Evolutionary conservation across 495 filamentous ascomycete species (phyloP).

Genomic region (Penicillium desertorum): DNA sequence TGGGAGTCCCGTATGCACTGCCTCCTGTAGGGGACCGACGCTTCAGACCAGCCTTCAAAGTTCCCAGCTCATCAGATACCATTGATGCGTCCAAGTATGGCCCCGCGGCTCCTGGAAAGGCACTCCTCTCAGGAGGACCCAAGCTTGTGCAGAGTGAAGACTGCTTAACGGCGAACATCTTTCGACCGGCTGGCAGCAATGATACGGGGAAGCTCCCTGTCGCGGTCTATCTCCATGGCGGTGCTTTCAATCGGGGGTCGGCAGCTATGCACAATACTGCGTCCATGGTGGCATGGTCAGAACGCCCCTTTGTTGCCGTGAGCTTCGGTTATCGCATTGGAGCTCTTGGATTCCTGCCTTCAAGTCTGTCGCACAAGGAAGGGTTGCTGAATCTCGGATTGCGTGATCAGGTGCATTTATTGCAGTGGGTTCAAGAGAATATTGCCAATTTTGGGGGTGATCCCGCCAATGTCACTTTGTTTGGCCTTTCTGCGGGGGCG

Average conservation of each 20-base stretch:
- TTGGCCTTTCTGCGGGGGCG: conserved; percentile 63
- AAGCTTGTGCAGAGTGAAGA: conserved; percentile 49
- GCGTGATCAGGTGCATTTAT: conserved; percentile 57
- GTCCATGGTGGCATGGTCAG: conserved; percentile 56
- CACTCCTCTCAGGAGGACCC: conserved; percentile 23
- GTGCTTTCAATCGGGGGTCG: conserved; percentile 41
- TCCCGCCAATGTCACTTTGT: conserved; percentile 59
- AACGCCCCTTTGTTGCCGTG: conserved; percentile 55
- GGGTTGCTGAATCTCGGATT: conserved; percentile 62
- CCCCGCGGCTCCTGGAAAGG: conserved; percentile 28
- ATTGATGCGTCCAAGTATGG: conserved; percentile 46
- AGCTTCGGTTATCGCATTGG: conserved; percentile 63
- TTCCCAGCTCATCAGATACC: conserved; percentile 34
- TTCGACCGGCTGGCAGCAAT: conserved; percentile 41
- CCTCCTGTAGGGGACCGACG: conserved; percentile 55
- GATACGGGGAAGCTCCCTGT: conserved; percentile 51
- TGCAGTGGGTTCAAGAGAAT: conserved; percentile 63
- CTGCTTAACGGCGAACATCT: conserved; percentile 54
- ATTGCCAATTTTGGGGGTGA: conserved; percentile 60
- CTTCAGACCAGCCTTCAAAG: conserved; percentile 49
- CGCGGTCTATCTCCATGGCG: conserved; percentile 51
- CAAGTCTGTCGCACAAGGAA: conserved; percentile 48
- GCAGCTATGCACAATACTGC: conserved; percentile 40
- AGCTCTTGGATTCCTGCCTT: conserved; percentile 64
- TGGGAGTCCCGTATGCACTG: conserved; percentile 62